Evolutionary conservation across 768 basidiomycete genomes (phyloP).

Genomic region (Russula abietina): DNA sequence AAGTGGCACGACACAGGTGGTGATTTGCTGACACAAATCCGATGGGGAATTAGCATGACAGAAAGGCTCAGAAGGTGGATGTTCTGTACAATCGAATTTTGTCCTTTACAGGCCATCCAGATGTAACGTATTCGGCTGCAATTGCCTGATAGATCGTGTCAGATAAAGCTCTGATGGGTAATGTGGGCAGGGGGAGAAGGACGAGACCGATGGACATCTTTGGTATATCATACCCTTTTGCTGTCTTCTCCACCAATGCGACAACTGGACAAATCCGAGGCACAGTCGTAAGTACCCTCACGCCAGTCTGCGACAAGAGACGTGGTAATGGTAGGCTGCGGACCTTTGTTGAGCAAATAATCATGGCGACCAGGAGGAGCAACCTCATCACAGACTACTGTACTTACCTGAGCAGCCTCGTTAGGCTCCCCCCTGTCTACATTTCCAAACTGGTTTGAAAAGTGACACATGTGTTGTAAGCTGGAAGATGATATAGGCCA

Average conservation of each 20-base stretch:
- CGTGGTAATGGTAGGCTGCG: constrained; percentile 66
- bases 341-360: constrained; percentile 2
- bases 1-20: constrained; percentile 78
- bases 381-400: constrained; percentile 41
- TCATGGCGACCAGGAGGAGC: not conserved
- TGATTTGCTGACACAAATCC: constrained; percentile 62
- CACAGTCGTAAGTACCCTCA: constrained; percentile 35
- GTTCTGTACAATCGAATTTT: constrained; percentile 63
- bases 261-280: constrained; percentile 48
- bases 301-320: constrained; percentile 86
- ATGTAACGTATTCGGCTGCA: constrained; percentile 79
- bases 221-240: too few species aligned
- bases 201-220: constrained; percentile 88
- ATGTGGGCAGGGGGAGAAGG: constrained; percentile 59
- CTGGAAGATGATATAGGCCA: constrained; percentile 33
- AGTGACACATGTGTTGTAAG: constrained; percentile 65
- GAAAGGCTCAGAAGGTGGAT: not conserved
- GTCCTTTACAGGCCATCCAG: constrained; percentile 86
- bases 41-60: not conserved
- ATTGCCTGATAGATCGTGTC: constrained; percentile 45
- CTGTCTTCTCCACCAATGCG: too few species aligned
- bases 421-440: not conserved
- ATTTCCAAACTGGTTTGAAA: constrained; percentile 38
- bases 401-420: constrained; percentile 10
- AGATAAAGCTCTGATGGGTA: not conserved